Evolutionary conservation across 371 early-diverging fungal species (phyloP).

Genomic region (Sporodiniella umbellata): DNA sequence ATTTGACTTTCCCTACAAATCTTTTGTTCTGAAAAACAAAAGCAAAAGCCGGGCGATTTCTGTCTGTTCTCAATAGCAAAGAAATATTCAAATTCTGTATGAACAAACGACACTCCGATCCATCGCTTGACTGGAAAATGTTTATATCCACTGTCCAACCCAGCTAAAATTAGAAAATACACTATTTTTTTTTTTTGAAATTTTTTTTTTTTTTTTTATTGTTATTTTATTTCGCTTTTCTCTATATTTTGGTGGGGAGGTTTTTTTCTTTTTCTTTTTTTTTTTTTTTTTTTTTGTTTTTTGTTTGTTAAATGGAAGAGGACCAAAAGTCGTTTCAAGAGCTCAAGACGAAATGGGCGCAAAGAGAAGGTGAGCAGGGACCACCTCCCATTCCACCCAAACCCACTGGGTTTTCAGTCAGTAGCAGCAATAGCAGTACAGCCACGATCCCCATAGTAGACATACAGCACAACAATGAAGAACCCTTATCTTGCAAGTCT

Average conservation of each 20-base stretch:
- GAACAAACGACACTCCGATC: no score
- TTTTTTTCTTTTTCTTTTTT: no score
- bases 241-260: no score
- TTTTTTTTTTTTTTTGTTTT: neutral
- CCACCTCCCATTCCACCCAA: conserved; percentile 29
- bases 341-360: conserved; percentile 22
- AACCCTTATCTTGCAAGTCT: neutral
- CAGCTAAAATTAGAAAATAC: neutral
- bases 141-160: neutral
- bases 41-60: no score
- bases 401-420: conserved; percentile 5
- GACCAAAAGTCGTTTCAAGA: conserved; percentile 22
- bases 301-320: conserved; percentile 1
- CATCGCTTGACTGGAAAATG: no score
- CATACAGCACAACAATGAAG: neutral
- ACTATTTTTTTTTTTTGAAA: neutral
- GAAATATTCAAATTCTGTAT: no score
- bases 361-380: conserved; percentile 5
- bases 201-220: neutral
- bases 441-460: conserved; percentile 11
- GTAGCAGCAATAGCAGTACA: conserved; percentile 3
- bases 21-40: no score
- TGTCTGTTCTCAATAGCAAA: no score
- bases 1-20: no score
- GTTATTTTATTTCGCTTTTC: neutral